Conservation (phyloP, 73 alveolate genomes). For the Durusdinium trenchii region DNA sequence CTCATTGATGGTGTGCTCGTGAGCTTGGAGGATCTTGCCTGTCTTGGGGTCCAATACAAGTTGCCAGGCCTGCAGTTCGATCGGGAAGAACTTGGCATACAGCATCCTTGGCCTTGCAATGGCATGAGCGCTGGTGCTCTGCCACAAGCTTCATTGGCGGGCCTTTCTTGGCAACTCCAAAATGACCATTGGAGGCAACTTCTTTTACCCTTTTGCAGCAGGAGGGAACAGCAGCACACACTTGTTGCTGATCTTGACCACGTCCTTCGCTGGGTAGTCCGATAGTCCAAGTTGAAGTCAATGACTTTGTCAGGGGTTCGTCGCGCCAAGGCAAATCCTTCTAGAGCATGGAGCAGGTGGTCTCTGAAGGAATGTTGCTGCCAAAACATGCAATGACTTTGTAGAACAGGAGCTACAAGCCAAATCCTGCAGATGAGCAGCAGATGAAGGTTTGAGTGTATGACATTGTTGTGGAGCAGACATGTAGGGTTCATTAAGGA, state of each 20-base stretch:
- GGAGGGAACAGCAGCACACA: conserved; percentile 30
- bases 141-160: neutral
- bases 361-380: neutral
- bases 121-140: conserved; percentile 26
- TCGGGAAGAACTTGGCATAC: conserved; percentile 12
- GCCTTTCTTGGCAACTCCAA: conserved; percentile 12
- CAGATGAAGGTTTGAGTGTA: too few relatives aligned
- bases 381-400: too few relatives aligned
- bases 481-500: too few relatives aligned
- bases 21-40: conserved; percentile 14
- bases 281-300: conserved; percentile 1
- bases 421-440: too few relatives aligned
- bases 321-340: conserved; percentile 22
- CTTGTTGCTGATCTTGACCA: conserved; percentile 9
- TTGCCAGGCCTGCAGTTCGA: conserved; percentile 56
- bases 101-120: conserved; percentile 27
- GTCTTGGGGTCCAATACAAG: conserved; percentile 28
- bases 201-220: neutral
- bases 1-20: conserved; percentile 21
- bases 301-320: neutral
- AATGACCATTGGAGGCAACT: conserved; percentile 19
- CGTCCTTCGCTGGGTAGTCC: conserved; percentile 12
- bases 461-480: too few relatives aligned
- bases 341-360: neutral
- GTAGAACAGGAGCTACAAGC: too few relatives aligned